Percentiles rank a stretch among this genome's conserved stretches.
These are phyloP conservation scores for Colletotrichum graminicola DNA, from an alignment of 2,329 filamentous ascomycete species.

Conservation along the genomic window DNA sequence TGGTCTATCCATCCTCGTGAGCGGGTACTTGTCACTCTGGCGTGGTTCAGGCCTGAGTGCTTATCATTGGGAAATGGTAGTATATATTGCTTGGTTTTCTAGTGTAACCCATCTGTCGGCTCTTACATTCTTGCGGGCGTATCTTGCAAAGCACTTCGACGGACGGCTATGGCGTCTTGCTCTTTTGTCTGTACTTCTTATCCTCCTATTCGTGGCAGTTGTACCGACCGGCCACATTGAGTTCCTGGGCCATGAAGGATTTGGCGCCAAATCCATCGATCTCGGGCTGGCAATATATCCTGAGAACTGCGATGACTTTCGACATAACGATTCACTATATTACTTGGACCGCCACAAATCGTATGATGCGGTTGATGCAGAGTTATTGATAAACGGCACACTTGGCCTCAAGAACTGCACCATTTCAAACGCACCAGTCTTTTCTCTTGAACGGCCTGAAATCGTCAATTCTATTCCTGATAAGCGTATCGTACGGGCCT, in stretches of 20 bases:
- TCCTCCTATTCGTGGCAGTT: neutral
- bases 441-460: neutral
- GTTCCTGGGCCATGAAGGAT: neutral
- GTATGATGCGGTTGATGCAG: too few relatives aligned
- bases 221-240: constrained; percentile 6
- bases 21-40: too few relatives aligned
- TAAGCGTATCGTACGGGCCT: too few relatives aligned
- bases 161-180: neutral
- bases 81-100: too few relatives aligned
- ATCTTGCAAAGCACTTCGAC: neutral
- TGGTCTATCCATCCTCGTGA: too few relatives aligned
- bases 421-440: neutral
- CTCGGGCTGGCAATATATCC: neutral
- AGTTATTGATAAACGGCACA: neutral
- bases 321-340: neutral
- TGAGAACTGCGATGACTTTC: neutral
- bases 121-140: neutral
- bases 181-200: neutral
- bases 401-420: constrained; percentile 1
- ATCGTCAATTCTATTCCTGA: too few relatives aligned
- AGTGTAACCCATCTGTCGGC: too few relatives aligned
- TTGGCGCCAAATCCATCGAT: neutral
- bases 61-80: too few relatives aligned
- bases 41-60: too few relatives aligned
- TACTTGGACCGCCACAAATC: too few relatives aligned